phyloP scores from a whole-genome alignment of 306 rosid genomes.

The Ormosia emarginata region DNA sequence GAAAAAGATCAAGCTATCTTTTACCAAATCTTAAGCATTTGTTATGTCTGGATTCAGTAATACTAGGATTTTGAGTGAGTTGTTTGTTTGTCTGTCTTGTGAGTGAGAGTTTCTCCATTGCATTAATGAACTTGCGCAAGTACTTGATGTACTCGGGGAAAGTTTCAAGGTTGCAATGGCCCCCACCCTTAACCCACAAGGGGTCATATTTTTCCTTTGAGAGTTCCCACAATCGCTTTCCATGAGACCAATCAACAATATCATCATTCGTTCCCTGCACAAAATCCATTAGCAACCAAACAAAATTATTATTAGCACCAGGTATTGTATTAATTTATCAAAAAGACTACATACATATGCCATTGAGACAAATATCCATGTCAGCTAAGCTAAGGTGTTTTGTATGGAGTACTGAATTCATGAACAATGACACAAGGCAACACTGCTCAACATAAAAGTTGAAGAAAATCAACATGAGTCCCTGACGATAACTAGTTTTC shows the following conservation, averaged over 20 bases:
- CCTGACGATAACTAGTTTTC: neutral
- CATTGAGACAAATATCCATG: neutral
- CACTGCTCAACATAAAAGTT: neutral
- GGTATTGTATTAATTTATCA: slow-evolving; percentile 8
- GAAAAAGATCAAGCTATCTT: slow-evolving; percentile 35
- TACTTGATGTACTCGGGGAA: slow-evolving; percentile 93
- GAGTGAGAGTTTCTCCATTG: slow-evolving; percentile 77
- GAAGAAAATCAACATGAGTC: slow-evolving; percentile 8
- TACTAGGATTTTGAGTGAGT: slow-evolving; percentile 62
- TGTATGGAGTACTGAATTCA: neutral
- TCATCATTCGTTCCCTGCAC: slow-evolving; percentile 95
- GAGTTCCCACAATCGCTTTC: slow-evolving; percentile 96
- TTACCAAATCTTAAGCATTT: slow-evolving; percentile 87
- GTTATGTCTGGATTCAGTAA: slow-evolving; percentile 73
- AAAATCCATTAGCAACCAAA: slow-evolving; percentile 20
- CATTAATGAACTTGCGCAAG: slow-evolving; percentile 79
- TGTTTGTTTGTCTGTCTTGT: slow-evolving; percentile 47
- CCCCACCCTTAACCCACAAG: slow-evolving; percentile 97
- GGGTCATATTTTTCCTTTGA: slow-evolving; percentile 93
- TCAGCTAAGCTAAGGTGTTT: neutral
- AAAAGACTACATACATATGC: neutral
- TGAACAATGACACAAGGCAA: neutral
- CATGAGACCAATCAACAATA: slow-evolving; percentile 91
- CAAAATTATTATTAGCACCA: slow-evolving; percentile 19
- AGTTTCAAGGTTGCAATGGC: slow-evolving; percentile 97